These are phyloP conservation scores for Skeletonema marinoi DNA, from an alignment of 108 stramenopile genomes.

Conservation along the genomic window DNA sequence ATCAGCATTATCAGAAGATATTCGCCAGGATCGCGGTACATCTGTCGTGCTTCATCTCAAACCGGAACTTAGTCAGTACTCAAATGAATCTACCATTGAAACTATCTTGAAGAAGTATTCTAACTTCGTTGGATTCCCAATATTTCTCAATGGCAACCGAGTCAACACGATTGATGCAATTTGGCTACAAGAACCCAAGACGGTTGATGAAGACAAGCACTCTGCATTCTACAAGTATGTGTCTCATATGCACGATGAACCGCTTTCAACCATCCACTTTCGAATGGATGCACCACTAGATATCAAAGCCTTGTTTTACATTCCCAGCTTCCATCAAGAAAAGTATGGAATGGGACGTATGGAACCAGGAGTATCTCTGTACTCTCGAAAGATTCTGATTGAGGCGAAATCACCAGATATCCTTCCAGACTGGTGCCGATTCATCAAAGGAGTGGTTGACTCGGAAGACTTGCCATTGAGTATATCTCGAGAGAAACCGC, in stretches of 20 bases:
- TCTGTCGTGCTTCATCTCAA: constrained; percentile 90
- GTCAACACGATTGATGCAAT: constrained; percentile 97
- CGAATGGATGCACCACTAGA: constrained; percentile 98
- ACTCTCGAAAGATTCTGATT: constrained; percentile 95
- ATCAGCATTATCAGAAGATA: constrained; percentile 52
- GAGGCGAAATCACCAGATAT: constrained; percentile 91
- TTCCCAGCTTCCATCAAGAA: constrained; percentile 95
- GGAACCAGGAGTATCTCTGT: constrained; percentile 95
- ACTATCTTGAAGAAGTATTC: constrained; percentile 94
- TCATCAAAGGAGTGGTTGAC: constrained; percentile 97
- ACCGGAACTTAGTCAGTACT: constrained; percentile 82
- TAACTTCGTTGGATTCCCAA: constrained; percentile 98
- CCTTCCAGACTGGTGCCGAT: constrained; percentile 98
- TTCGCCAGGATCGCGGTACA: constrained; percentile 88
- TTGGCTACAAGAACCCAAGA: constrained; percentile 91
- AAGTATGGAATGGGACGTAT: constrained; percentile 99
- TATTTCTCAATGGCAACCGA: constrained; percentile 90
- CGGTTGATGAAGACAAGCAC: constrained; percentile 92
- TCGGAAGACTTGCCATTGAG: constrained; percentile 97
- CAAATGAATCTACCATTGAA: constrained; percentile 79
- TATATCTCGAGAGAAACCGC: constrained; percentile 96
- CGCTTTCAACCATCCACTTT: constrained; percentile 87
- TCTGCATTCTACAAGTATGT: constrained; percentile 95
- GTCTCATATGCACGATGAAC: constrained; percentile 89
- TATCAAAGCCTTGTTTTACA: constrained; percentile 94